Evolutionary conservation across 2,329 filamentous ascomycete species (phyloP).

Genomic region (Aureobasidium sp.): DNA sequence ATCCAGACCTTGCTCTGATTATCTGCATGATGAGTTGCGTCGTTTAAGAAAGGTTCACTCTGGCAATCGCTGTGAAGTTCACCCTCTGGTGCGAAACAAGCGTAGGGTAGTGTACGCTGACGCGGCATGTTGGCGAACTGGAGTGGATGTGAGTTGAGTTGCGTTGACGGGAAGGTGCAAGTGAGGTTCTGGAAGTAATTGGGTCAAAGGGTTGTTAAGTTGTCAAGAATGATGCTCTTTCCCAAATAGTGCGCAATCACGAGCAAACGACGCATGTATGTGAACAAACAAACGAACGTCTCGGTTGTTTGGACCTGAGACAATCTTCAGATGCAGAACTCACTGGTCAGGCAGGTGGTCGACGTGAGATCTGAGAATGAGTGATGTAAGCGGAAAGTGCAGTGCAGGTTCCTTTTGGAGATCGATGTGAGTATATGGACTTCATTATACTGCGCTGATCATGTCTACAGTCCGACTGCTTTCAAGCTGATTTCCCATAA

Average conservation of each 20-base stretch:
- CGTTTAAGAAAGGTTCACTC: background rate
- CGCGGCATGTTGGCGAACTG: background rate
- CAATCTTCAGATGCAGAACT: background rate
- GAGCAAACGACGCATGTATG: background rate
- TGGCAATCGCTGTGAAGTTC: background rate
- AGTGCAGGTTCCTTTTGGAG: background rate
- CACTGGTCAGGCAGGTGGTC: background rate
- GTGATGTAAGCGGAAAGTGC: background rate
- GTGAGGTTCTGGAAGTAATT: background rate
- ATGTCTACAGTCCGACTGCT: constrained; percentile 21
- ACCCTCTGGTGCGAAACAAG: background rate
- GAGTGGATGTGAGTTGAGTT: background rate
- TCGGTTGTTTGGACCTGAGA: background rate
- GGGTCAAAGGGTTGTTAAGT: too few relatives aligned
- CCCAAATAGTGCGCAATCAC: background rate
- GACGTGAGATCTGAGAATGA: too few relatives aligned
- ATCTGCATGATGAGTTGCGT: background rate
- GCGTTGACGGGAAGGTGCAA: background rate
- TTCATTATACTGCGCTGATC: background rate
- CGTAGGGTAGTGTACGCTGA: background rate
- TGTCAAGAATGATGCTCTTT: background rate
- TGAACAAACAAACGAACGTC: background rate
- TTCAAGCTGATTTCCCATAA: constrained; percentile 37
- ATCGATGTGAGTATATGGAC: background rate
- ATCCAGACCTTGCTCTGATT: background rate